A percentile compares a stretch with the other conserved stretches of the same genome.
Evolutionary conservation across 1,139 yeast species (phyloP).

Genomic region (Pneumocystis canis): DNA sequence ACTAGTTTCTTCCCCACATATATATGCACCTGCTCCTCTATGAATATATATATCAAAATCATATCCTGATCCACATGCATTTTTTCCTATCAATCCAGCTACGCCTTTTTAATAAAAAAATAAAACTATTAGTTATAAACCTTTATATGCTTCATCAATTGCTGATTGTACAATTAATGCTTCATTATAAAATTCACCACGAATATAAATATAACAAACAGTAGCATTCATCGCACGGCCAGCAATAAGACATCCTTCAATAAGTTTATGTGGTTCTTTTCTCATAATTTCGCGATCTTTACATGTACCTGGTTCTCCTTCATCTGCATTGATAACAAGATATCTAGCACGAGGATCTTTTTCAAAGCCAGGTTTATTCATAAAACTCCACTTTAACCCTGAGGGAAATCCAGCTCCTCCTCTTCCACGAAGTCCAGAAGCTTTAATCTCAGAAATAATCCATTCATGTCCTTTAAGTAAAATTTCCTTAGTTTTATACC

Average conservation of each 20-base stretch:
- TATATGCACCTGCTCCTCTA: slow-evolving; percentile 84
- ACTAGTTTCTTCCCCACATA: slow-evolving; percentile 86
- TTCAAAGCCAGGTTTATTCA: slow-evolving; percentile 94
- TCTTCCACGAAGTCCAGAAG: slow-evolving; percentile 75
- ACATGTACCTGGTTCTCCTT: slow-evolving; percentile 89
- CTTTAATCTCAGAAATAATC: slow-evolving; percentile 48
- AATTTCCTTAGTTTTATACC: slow-evolving; percentile 81
- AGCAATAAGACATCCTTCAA: slow-evolving; percentile 74
- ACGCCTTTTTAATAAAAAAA: not conserved
- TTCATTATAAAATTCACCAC: slow-evolving; percentile 80
- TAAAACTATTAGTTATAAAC: not conserved
- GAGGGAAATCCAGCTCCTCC: slow-evolving; percentile 92
- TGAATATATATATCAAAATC: slow-evolving; percentile 69
- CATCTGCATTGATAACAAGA: slow-evolving; percentile 79
- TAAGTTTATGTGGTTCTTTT: slow-evolving; percentile 78
- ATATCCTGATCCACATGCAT: slow-evolving; percentile 78
- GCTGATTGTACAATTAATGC: slow-evolving; percentile 58
- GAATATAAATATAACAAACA: slow-evolving; percentile 76
- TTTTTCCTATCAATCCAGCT: slow-evolving; percentile 58
- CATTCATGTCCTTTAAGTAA: slow-evolving; percentile 69
- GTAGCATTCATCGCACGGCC: slow-evolving; percentile 89
- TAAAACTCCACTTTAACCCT: slow-evolving; percentile 80
- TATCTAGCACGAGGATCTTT: slow-evolving; percentile 74
- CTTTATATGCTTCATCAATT: slow-evolving; percentile 71
- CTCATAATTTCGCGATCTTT: slow-evolving; percentile 80